Evolutionary conservation across 2,329 filamentous ascomycete species (phyloP).

Genomic region (Arthrobotrys sphaeroides): DNA sequence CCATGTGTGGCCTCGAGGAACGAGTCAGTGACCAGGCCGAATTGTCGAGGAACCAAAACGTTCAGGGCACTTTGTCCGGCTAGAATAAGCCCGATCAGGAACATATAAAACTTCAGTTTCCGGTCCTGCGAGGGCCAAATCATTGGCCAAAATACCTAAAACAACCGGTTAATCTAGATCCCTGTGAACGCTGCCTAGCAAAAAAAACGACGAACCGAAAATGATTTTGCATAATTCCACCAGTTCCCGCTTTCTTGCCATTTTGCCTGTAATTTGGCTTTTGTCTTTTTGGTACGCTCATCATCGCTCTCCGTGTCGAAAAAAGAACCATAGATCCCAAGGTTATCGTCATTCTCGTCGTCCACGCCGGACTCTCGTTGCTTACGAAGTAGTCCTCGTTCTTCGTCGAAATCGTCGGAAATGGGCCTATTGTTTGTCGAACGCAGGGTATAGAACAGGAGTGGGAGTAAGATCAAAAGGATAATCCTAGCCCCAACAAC

Average conservation of each 20-base stretch:
- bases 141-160: conserved; percentile 77
- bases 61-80: conserved; percentile 77
- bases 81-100: conserved; percentile 74
- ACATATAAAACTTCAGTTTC: conserved; percentile 73
- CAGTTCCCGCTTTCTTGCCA: conserved; percentile 79
- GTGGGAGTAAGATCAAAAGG: conserved; percentile 55
- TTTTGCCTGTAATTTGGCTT: conserved; percentile 72
- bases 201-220: conserved; percentile 65
- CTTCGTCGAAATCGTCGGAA: conserved; percentile 55
- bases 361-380: conserved; percentile 58
- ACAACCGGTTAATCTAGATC: conserved; percentile 12
- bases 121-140: conserved; percentile 77
- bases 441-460: conserved; percentile 54
- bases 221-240: conserved; percentile 79
- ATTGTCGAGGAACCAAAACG: conserved; percentile 80
- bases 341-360: conserved; percentile 64
- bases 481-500: conserved; percentile 51
- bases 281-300: conserved; percentile 65
- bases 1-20: conserved; percentile 35
- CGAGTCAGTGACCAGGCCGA: conserved; percentile 79
- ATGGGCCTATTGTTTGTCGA: conserved; percentile 51
- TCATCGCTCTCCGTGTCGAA: conserved; percentile 61
- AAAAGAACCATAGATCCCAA: conserved; percentile 59
- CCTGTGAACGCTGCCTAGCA: background rate
- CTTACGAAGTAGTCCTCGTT: conserved; percentile 55